Conservation (phyloP, 305 asterid genomes). For the Salvia sclarea region DNA sequence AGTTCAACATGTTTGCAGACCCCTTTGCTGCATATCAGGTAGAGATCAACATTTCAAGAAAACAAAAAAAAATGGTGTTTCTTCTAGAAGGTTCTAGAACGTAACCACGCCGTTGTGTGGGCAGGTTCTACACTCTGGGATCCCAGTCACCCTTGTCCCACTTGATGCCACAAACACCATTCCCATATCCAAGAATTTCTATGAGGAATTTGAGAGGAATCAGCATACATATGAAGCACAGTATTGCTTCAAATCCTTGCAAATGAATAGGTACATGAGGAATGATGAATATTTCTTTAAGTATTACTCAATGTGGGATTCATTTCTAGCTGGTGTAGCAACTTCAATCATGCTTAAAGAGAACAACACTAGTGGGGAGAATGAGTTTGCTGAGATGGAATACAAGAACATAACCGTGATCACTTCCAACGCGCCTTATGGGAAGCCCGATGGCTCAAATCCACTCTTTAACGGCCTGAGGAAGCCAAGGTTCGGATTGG, state of each 20-base stretch:
- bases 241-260: slow-evolving; percentile 73
- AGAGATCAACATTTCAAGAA: neutral
- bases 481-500: slow-evolving; percentile 53
- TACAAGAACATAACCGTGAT: slow-evolving; percentile 73
- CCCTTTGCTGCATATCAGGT: slow-evolving; percentile 98
- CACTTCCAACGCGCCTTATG: slow-evolving; percentile 81
- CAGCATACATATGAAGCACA: slow-evolving; percentile 80
- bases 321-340: slow-evolving; percentile 49
- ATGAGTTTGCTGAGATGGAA: slow-evolving; percentile 84
- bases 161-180: slow-evolving; percentile 93
- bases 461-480: slow-evolving; percentile 57
- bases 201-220: slow-evolving; percentile 60
- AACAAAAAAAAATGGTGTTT: neutral
- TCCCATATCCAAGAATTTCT: slow-evolving; percentile 56
- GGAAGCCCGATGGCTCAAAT: slow-evolving; percentile 66
- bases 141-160: slow-evolving; percentile 80
- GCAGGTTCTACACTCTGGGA: slow-evolving; percentile 86
- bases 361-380: slow-evolving; percentile 51
- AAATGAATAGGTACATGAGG: slow-evolving; percentile 76
- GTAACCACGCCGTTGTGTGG: neutral
- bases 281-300: slow-evolving; percentile 56
- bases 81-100: slow-evolving; percentile 6
- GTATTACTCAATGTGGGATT: slow-evolving; percentile 39
- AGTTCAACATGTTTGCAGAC: slow-evolving; percentile 80
- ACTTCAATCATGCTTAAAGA: slow-evolving; percentile 72